Evolutionary conservation across 2,329 filamentous ascomycete genomes (phyloP).

Genomic region (Alternaria sp.): DNA sequence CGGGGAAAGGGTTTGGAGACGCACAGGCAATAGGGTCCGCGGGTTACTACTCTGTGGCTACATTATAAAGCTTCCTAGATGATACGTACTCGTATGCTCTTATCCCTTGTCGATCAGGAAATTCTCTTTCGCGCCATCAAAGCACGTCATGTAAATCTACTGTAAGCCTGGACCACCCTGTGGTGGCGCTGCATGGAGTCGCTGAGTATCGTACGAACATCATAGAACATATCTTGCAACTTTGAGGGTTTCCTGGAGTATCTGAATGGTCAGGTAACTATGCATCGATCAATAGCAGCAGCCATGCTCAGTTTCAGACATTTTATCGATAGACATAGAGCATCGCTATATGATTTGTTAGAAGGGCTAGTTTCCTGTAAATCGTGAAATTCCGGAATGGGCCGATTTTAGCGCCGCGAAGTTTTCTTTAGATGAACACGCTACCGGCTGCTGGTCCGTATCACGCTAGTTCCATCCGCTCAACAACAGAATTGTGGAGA

Average conservation of each 20-base stretch:
- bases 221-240: neutral
- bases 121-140: constrained; percentile 24
- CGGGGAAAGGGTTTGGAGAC: neutral
- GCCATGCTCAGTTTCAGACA: neutral
- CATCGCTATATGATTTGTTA: neutral
- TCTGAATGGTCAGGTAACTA: neutral
- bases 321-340: neutral
- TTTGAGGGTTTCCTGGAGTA: neutral
- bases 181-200: constrained; percentile 4
- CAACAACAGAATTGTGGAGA: constrained; percentile 2
- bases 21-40: constrained; percentile 1
- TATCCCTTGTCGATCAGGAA: constrained; percentile 12
- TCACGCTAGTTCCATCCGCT: neutral
- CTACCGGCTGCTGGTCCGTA: neutral
- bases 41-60: constrained; percentile 4
- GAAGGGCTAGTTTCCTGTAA: neutral
- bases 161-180: constrained; percentile 22
- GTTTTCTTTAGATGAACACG: neutral
- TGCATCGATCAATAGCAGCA: neutral
- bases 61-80: constrained; percentile 6
- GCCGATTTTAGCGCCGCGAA: neutral
- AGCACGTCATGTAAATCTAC: constrained; percentile 29
- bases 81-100: constrained; percentile 1
- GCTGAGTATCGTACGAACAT: neutral
- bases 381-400: neutral